These are phyloP conservation scores for Solanum medicagineum DNA, from an alignment of 257 asterid species.

Conservation along the genomic window DNA sequence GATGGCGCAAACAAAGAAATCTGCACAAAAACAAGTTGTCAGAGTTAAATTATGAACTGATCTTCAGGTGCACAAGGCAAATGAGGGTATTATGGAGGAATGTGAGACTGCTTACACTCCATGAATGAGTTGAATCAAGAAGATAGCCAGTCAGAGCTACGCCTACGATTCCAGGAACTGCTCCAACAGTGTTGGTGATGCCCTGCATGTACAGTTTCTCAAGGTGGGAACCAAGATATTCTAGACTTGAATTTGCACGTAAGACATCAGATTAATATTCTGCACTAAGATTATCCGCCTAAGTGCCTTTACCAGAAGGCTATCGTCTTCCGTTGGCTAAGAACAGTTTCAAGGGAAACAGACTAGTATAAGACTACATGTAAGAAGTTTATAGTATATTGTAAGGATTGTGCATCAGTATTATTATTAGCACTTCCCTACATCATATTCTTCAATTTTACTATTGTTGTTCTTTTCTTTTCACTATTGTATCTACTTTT, in stretches of 20 bases:
- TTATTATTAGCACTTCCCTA: too few relatives aligned
- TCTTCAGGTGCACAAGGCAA: neutral
- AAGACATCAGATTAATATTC: neutral
- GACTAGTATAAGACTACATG: neutral
- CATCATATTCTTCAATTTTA: too few relatives aligned
- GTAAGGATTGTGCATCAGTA: neutral
- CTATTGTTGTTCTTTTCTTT: too few relatives aligned
- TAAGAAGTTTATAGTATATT: neutral
- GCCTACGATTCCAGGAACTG: constrained; percentile 90
- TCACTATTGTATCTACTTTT: too few relatives aligned
- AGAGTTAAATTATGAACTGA: neutral
- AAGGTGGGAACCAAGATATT: neutral
- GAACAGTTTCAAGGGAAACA: neutral
- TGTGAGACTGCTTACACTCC: constrained; percentile 59
- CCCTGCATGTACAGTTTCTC: constrained; percentile 42
- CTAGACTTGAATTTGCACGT: neutral
- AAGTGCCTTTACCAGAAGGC: neutral
- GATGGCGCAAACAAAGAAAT: constrained; percentile 86
- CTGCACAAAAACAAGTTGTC: constrained; percentile 15
- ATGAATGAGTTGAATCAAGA: constrained; percentile 90
- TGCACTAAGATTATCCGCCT: neutral
- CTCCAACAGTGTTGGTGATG: constrained; percentile 93
- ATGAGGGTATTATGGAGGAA: neutral
- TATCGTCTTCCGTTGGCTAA: neutral
- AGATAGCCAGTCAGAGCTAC: constrained; percentile 91